Conservation (phyloP, 176 grass and related monocot species). For the Oryza glumipatula region DNA sequence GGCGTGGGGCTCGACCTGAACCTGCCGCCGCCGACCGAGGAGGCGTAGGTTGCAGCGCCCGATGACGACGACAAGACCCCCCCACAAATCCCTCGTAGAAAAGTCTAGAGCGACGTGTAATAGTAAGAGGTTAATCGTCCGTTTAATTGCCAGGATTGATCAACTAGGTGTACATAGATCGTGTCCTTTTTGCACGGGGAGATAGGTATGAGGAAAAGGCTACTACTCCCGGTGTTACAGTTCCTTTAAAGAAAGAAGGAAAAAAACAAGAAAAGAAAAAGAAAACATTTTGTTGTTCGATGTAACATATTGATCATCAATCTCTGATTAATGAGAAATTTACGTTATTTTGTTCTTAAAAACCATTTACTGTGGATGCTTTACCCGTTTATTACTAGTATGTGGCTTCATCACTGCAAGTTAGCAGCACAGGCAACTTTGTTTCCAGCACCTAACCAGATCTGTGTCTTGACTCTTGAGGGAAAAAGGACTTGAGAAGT, state of each 20-base stretch:
- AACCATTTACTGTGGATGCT: neutral
- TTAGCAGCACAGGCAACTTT: neutral
- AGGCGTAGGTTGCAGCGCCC: conserved; percentile 31
- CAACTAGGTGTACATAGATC: conserved; percentile 64
- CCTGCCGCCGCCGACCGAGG: conserved; percentile 63
- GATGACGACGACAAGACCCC: conserved; percentile 12
- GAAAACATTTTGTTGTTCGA: conserved; percentile 10
- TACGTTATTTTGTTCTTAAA: neutral
- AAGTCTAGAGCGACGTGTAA: conserved; percentile 37
- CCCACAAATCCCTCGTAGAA: conserved; percentile 6
- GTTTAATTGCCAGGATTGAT: conserved; percentile 52
- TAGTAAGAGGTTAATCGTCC: conserved; percentile 41
- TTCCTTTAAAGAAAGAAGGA: conserved; percentile 16
- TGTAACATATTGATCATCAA: conserved; percentile 38
- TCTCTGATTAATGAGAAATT: conserved; percentile 40
- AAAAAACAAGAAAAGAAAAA: neutral
- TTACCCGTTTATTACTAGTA: neutral
- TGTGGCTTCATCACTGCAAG: neutral
- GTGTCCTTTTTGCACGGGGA: conserved; percentile 54
- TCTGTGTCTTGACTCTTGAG: neutral
- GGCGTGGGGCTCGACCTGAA: conserved; percentile 76
- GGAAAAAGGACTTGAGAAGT: too few species aligned
- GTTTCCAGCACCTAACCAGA: neutral
- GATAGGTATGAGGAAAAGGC: neutral
- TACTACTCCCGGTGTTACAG: conserved; percentile 40